These are phyloP conservation scores for Cytospora schulzeri DNA, from an alignment of 2,329 filamentous ascomycete genomes.

Conservation along the genomic window DNA sequence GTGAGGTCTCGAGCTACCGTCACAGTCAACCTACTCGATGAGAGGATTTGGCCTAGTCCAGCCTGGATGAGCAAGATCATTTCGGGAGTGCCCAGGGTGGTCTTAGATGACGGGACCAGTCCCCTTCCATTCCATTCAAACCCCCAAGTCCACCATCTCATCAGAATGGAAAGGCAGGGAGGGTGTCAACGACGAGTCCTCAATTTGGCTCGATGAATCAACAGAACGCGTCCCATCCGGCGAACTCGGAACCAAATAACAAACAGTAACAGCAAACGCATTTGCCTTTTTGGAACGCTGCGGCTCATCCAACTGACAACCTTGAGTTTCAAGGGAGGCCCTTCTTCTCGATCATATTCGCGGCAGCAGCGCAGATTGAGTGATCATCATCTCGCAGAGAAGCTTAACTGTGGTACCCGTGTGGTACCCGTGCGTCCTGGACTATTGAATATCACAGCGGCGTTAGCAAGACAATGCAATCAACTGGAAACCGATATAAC, in stretches of 20 bases:
- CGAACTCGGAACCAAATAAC: background rate
- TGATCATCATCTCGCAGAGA: background rate
- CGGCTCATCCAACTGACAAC: background rate
- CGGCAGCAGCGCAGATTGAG: background rate
- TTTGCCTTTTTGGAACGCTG: no score
- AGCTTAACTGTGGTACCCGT: background rate
- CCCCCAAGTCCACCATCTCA: background rate
- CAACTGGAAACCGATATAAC: background rate
- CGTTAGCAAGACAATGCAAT: background rate
- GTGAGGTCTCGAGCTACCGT: background rate
- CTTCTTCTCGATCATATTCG: background rate
- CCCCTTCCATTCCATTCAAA: background rate
- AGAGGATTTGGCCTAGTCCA: background rate
- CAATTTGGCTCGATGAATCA: background rate
- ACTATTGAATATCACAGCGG: background rate
- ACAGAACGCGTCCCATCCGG: background rate
- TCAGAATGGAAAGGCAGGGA: background rate
- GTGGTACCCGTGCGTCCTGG: background rate
- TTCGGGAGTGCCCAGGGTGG: background rate
- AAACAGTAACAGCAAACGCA: no score
- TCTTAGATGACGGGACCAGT: background rate
- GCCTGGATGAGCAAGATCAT: background rate
- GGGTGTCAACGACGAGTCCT: background rate
- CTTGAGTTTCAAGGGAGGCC: background rate
- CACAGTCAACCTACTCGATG: background rate